phyloP scores from a whole-genome alignment of 768 basidiomycete genomes.

The Leucocoprinus sp. region DNA sequence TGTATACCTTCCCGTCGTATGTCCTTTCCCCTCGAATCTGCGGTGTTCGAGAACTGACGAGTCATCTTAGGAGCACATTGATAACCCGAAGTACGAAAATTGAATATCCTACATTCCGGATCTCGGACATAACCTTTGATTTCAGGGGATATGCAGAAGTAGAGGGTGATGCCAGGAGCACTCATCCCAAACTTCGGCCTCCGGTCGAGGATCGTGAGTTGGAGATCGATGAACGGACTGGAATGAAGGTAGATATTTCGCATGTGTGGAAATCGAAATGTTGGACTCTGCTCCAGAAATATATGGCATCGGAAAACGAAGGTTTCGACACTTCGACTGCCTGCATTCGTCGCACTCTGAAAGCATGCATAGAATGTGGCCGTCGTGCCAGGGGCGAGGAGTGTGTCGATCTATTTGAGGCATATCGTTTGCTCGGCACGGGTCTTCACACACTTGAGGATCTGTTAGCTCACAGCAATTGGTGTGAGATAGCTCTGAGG shows the following conservation, averaged over 20 bases:
- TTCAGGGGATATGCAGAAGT: conserved; percentile 57
- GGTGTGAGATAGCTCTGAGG: conserved; percentile 66
- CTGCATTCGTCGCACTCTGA: conserved; percentile 53
- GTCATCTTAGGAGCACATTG: conserved; percentile 53
- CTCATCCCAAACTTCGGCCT: conserved; percentile 65
- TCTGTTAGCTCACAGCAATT: conserved; percentile 71
- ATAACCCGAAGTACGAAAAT: conserved; percentile 56
- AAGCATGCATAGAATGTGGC: conserved; percentile 59
- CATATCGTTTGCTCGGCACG: conserved; percentile 64
- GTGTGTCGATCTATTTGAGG: conserved; percentile 50
- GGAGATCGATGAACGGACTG: conserved; percentile 65
- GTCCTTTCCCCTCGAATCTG: conserved; percentile 15
- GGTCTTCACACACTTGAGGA: conserved; percentile 68
- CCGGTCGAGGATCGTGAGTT: conserved; percentile 68
- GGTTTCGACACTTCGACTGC: conserved; percentile 73
- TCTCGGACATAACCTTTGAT: neutral
- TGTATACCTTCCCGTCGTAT: conserved; percentile 64
- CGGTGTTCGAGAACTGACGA: neutral
- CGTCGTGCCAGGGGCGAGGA: conserved; percentile 49
- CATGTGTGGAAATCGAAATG: neutral
- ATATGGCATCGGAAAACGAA: conserved; percentile 63
- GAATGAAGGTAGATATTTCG: conserved; percentile 56
- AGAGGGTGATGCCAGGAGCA: conserved; percentile 63
- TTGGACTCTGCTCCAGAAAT: conserved; percentile 44
- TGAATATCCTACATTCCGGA: neutral